Conservation (phyloP, 768 basidiomycete genomes). For the Agaricus sinodeliciosus region DNA sequence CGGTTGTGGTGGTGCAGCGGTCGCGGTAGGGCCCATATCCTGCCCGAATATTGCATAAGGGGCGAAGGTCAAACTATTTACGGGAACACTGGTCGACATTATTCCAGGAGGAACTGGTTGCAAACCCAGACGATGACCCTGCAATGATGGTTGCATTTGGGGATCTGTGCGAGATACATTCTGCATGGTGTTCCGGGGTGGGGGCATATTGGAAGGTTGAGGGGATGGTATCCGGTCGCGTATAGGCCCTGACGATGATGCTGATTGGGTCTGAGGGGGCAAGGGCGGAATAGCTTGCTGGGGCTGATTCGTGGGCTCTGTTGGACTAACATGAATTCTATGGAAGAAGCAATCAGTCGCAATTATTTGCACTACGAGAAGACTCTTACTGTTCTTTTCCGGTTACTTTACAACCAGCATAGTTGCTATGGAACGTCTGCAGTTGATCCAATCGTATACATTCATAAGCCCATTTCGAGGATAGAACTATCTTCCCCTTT, state of each 20-base stretch:
- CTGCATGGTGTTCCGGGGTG: not conserved
- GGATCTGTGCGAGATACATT: not conserved
- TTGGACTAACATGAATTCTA: conserved; percentile 1
- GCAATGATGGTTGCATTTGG: conserved; percentile 12
- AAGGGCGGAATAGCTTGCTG: conserved; percentile 6
- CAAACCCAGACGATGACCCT: conserved; percentile 9
- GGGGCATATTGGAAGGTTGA: not conserved
- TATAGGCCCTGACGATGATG: not conserved
- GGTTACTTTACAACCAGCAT: conserved; percentile 76
- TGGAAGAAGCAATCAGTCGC: not conserved
- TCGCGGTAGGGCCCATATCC: conserved; percentile 12
- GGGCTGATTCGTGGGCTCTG: conserved; percentile 1
- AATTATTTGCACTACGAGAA: not conserved
- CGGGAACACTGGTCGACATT: conserved; percentile 6
- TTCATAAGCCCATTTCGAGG: conserved; percentile 69
- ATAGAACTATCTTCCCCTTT: conserved; percentile 73
- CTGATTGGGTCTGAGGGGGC: conserved; percentile 11
- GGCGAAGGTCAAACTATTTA: conserved; percentile 4
- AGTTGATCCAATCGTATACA: conserved; percentile 65
- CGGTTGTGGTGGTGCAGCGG: conserved; percentile 13
- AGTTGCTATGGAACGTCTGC: conserved; percentile 70
- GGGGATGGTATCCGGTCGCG: conserved; percentile 2
- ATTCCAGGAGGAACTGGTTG: conserved; percentile 8
- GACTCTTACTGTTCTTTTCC: conserved; percentile 57
- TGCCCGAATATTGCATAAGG: conserved; percentile 8